These are phyloP conservation scores for Phyllosticta paracitricarpa DNA, from an alignment of 2,329 filamentous ascomycete genomes.

Conservation along the genomic window DNA sequence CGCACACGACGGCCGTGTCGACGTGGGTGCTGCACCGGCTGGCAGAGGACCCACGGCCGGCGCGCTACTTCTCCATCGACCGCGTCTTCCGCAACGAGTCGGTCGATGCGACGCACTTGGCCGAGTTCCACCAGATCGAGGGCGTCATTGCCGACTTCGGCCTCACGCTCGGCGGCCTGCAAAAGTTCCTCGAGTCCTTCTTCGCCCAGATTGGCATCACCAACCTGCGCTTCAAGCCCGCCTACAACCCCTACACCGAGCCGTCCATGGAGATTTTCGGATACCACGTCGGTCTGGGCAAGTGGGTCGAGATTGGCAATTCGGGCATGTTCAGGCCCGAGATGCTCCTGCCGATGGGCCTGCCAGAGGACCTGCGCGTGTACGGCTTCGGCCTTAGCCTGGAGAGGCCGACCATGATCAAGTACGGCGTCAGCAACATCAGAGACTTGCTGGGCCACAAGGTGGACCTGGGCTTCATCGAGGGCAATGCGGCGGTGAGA, in stretches of 20 bases:
- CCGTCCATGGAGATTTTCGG: constrained; percentile 98
- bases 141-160: constrained; percentile 97
- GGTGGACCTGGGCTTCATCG: constrained; percentile 87
- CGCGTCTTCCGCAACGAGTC: constrained; percentile 97
- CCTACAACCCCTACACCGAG: constrained; percentile 73
- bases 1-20: constrained; percentile 89
- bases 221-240: constrained; percentile 87
- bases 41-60: constrained; percentile 70
- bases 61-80: constrained; percentile 98
- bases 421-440: constrained; percentile 72
- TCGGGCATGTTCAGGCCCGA: constrained; percentile 98
- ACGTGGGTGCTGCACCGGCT: constrained; percentile 86
- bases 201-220: constrained; percentile 92
- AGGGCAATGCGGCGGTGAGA: constrained; percentile 81
- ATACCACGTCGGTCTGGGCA: constrained; percentile 78
- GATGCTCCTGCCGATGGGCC: constrained; percentile 90
- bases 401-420: constrained; percentile 97
- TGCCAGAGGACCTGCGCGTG: constrained; percentile 83
- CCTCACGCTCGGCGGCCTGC: constrained; percentile 81
- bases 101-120: constrained; percentile 91
- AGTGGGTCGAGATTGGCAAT: constrained; percentile 96
- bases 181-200: constrained; percentile 92
- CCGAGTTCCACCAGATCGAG: constrained; percentile 97
- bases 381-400: constrained; percentile 90
- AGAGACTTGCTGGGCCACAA: constrained; percentile 89